Evolutionary conservation across 495 filamentous ascomycete genomes (phyloP), one percentile per base, ranked within the genome.

Genomic region (Penicillium riverlandense): DNA sequence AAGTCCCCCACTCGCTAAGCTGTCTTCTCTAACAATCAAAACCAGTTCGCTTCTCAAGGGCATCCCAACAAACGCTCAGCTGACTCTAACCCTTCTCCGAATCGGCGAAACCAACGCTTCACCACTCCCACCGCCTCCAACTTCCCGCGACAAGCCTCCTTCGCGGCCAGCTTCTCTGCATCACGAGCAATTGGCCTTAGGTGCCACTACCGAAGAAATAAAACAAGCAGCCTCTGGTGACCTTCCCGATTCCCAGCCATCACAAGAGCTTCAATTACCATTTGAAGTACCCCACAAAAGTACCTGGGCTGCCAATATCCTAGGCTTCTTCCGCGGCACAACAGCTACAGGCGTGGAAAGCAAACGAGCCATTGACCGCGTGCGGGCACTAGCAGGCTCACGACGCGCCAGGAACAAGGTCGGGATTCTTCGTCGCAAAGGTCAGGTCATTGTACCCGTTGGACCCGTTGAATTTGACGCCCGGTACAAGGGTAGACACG

Each of bases 41-140:
- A 11, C 13, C 36, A 84, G 78, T 54, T 83, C 79, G 0, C 48
- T 94, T 2, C 82, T 95, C 40, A 87, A 86, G 56, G 86, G 85
- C 11, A 78, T 90, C 33, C 89, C 89, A 0, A 95, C 88, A 4
- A 90, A 95, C 60, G 87, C 86, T 10, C 89, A 94, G 52, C 68
- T 95, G 15, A 85, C 88, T 0, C 61, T 95, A 10, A 92, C 88
- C 1, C 75, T 95, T 9, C 80, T 96, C 10, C 85, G 89, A 14
- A 78, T 91, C 35, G 85, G 88, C 37, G 89, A 94, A 63, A 79
- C 77, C 9, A 90, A 88, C 66, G 79, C 83, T 47, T 80, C 84
- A 2, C 88, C 88, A 0, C 65, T 94, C 1, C 87, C 88, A 1
- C 85, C 88, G 6, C 85, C 87, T 3, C 86, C 88, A 6, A 66